Percentiles rank a stretch among this genome's conserved stretches.
phyloP scores from a whole-genome alignment of 768 basidiomycete species.

The Leccinellum luteum region DNA sequence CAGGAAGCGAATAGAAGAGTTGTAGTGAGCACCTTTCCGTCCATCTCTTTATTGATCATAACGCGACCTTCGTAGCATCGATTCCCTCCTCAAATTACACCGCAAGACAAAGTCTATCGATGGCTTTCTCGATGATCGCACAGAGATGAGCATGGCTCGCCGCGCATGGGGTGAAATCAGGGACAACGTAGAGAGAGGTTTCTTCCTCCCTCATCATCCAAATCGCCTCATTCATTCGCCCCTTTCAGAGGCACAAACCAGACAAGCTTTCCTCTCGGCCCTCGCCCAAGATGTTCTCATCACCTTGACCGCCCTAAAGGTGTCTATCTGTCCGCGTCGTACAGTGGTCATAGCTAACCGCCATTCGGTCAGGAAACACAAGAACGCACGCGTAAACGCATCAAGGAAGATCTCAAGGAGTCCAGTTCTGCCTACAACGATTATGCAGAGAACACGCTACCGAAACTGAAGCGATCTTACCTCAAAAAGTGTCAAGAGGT shows the following conservation, averaged over 20 bases:
- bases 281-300: conserved; percentile 71
- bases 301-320: conserved; percentile 67
- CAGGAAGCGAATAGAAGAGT: conserved; percentile 83
- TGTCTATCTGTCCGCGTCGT: conserved; percentile 21
- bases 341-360: not conserved
- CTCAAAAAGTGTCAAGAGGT: conserved; percentile 83
- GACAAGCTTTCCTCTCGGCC: conserved; percentile 74
- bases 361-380: conserved; percentile 66
- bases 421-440: conserved; percentile 76
- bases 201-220: conserved; percentile 12
- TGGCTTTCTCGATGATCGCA: conserved; percentile 66
- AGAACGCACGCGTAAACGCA: conserved; percentile 86
- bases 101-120: conserved; percentile 70
- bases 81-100: conserved; percentile 71
- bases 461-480: conserved; percentile 77
- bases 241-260: conserved; percentile 70
- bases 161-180: conserved; percentile 81
- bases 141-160: conserved; percentile 60
- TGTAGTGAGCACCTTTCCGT: conserved; percentile 53
- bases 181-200: conserved; percentile 83
- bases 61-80: conserved; percentile 49
- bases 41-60: not conserved
- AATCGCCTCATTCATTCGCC: conserved; percentile 3
- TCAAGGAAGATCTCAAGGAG: conserved; percentile 87
- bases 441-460: conserved; percentile 75